Evolutionary conservation across 768 basidiomycete genomes (phyloP).

Genomic region (Amanita polypyramis): DNA sequence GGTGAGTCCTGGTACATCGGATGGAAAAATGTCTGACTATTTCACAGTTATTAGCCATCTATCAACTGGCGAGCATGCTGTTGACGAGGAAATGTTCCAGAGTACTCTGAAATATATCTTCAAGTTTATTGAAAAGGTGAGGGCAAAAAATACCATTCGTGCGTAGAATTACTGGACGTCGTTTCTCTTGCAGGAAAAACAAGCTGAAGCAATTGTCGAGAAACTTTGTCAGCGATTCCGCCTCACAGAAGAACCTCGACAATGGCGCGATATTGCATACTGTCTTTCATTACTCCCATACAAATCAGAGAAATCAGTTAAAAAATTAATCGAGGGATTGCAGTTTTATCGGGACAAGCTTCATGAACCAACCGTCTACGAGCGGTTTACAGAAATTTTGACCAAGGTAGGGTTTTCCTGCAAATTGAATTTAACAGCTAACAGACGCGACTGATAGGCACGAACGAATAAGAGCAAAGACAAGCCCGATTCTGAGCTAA

Average conservation of each 20-base stretch:
- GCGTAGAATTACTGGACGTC: background rate
- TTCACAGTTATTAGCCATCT: constrained; percentile 84
- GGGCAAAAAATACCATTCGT: background rate
- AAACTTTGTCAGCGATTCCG: constrained; percentile 96
- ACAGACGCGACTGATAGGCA: constrained; percentile 34
- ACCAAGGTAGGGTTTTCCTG: constrained; percentile 43
- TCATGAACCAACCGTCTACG: constrained; percentile 76
- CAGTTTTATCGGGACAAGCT: constrained; percentile 95
- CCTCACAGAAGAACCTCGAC: constrained; percentile 76
- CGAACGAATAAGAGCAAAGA: constrained; percentile 85
- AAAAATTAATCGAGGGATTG: constrained; percentile 89
- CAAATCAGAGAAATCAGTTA: constrained; percentile 94
- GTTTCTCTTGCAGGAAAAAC: constrained; percentile 64
- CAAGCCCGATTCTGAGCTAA: constrained; percentile 87
- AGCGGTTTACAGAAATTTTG: constrained; percentile 83
- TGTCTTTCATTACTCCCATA: constrained; percentile 91
- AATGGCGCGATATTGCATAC: constrained; percentile 97
- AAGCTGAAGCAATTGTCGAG: constrained; percentile 95
- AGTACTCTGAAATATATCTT: constrained; percentile 94
- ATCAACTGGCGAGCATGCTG: constrained; percentile 81
- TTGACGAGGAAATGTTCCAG: constrained; percentile 88
- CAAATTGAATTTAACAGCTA: background rate
- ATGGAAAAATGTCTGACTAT: constrained; percentile 4
- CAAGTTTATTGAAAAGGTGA: constrained; percentile 90
- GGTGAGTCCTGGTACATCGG: constrained; percentile 32